These are phyloP conservation scores for Sugiyamaella grinbergsii DNA, from an alignment of 1,139 yeast species.

Conservation along the genomic window DNA sequence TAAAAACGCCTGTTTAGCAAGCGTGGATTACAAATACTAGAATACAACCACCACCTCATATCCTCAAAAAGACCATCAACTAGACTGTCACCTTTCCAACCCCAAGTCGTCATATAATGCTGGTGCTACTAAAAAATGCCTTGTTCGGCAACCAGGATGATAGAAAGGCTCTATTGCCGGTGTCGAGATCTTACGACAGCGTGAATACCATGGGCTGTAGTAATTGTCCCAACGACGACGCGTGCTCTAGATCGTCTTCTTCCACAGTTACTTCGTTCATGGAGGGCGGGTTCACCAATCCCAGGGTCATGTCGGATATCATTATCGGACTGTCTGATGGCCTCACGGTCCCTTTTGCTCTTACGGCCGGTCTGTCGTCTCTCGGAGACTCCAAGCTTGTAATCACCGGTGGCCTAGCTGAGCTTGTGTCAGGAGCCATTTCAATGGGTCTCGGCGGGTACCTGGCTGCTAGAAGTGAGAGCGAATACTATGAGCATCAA, in stretches of 20 bases:
- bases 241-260: slow-evolving; percentile 26
- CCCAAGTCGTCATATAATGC: too few relatives aligned
- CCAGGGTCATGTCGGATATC: slow-evolving; percentile 76
- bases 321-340: slow-evolving; percentile 82
- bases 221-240: slow-evolving; percentile 22
- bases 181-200: slow-evolving; percentile 33
- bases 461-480: slow-evolving; percentile 77
- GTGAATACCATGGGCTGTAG: slow-evolving; percentile 20
- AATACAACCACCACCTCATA: not conserved
- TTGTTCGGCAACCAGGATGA: slow-evolving; percentile 34
- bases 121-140: slow-evolving; percentile 41
- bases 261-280: slow-evolving; percentile 23
- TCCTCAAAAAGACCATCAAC: too few relatives aligned
- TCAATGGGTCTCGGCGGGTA: slow-evolving; percentile 86
- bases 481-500: slow-evolving; percentile 53
- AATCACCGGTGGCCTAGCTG: slow-evolving; percentile 85
- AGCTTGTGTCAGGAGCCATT: slow-evolving; percentile 80
- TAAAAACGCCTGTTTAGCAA: too few relatives aligned
- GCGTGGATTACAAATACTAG: not conserved
- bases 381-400: slow-evolving; percentile 73
- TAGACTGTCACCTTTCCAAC: too few relatives aligned
- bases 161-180: slow-evolving; percentile 38
- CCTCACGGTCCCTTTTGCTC: slow-evolving; percentile 80
- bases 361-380: slow-evolving; percentile 78
- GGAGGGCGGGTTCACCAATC: slow-evolving; percentile 32